Evolutionary conservation across 2,329 filamentous ascomycete genomes (phyloP), one percentile per base, ranked within the genome.

Genomic region (Ceratocystis destructans): DNA sequence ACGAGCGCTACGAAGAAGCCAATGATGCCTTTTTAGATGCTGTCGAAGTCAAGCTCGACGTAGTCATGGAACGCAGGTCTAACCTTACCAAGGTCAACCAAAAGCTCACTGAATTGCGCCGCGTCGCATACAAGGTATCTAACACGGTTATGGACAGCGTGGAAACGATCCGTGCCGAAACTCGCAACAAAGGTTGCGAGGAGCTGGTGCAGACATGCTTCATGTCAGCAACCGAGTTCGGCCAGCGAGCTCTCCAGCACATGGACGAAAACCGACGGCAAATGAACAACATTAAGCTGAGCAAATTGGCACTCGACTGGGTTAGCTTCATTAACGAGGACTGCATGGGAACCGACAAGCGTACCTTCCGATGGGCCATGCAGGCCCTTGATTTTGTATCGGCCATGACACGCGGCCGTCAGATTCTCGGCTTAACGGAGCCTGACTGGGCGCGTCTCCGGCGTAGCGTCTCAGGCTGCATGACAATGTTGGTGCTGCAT

Each of bases 111-210:
- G 95, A 96, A 74, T 96, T 96, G 71, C 92, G 95, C 72, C 91
- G 92, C 74, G 95, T 95, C 1, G 90, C 93, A 2, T 97, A 95
- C 79, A 96, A 96, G 75, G 81, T 99, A 55, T 96, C 91, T 64
- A 97, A 96, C 76, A 90, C 91, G 5, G 97, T 99, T 76, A 96
- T 99, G 90, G 93, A 97, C 75, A 96, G 91, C 73, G 94, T 99
- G 57, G 90, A 96, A 73, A 90, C 90, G 69, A 94, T 99, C 70
- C 84, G 91, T 69, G 86, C 86, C 70, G 93, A 99, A 75, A 91
- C 91, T 0, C 82, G 83, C 67, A 89, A 87, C 7, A 83, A 93
- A 70, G 88, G 94, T 70, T 96, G 93, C 73, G 91, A 96, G 72
- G 94, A 99, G 72, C 83, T 99, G 37, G 94, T 99, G 69, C 94